Base-by-base conservation (phyloP, 2,329 filamentous ascomycete species). In the Trichophyton schoenleinii region DNA sequence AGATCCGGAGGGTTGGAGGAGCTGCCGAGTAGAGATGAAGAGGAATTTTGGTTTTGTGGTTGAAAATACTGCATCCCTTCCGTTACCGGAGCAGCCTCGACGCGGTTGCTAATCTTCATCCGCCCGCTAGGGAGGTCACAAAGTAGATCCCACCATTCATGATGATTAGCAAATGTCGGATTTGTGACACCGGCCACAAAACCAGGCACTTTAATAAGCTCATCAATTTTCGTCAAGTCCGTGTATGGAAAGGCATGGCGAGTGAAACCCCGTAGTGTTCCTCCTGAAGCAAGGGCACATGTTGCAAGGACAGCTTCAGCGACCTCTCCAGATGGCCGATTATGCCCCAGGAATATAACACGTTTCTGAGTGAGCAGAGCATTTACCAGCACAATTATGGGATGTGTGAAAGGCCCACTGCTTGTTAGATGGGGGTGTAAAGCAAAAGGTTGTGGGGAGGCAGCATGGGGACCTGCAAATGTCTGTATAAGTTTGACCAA, bases 131-230 rank as follows among this genome's bases (percentile, higher is more conserved):
- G 88, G 48, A 99, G 79, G 73, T 99, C 94, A 73, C 94, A 99
- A 11, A 99, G 80, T 8, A 99, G 77, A 74, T 99, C 94, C 94
- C 94, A 99, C 94, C 94, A 99, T 71, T 96, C 91, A 0, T 88
- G 89, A 69, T 97, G 92, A 69, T 91, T 85, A 64, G 92, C 91
- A 72, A 99, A 99, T 0, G 91, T 92, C 4, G 94, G 94, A 70
- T 99, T 99, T 1, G 92, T 99, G 46, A 99, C 94, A 62, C 94
- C 94, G 2, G 94, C 94, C 68, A 99, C 96, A 74, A 99, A 99
- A 1, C 94, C 94, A 5, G 94, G 92, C 0, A 99, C 94, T 68
- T 95, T 92, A 57, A 99, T 81, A 9, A 99, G 81, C 71, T 97
- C 94, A 67, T 99, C 94, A 63, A 99, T 91, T 75, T 99, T 99